Conservation (phyloP, 129 eudicot genomes). For the Arctium minus region DNA sequence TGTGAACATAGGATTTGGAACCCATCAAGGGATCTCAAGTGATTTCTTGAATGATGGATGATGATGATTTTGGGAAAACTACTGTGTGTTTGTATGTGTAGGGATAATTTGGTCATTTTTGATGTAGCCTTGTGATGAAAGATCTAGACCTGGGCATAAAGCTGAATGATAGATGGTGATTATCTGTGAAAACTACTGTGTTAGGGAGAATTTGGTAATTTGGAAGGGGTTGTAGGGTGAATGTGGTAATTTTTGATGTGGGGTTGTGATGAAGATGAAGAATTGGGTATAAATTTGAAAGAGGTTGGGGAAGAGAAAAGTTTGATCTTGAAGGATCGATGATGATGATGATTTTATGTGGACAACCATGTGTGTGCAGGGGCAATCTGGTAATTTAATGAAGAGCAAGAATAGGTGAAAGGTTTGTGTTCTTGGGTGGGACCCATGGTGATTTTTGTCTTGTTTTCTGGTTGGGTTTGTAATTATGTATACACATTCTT, state of each 20-base stretch:
- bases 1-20: slow-evolving; percentile 8
- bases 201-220: slow-evolving; percentile 1
- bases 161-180: not conserved
- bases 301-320: not conserved
- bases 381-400: not conserved
- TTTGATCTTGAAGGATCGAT: not conserved
- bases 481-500: no score
- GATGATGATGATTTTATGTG: not conserved
- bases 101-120: not conserved
- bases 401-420: slow-evolving; percentile 17
- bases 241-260: slow-evolving; percentile 5
- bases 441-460: slow-evolving; percentile 16
- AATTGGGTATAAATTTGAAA: not conserved
- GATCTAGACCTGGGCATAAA: not conserved
- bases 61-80: not conserved
- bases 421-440: slow-evolving; percentile 16
- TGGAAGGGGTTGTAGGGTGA: not conserved
- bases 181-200: not conserved
- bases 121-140: not conserved
- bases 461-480: slow-evolving; percentile 31
- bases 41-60: slow-evolving; percentile 16
- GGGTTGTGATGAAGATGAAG: not conserved
- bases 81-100: not conserved
- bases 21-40: slow-evolving; percentile 5
- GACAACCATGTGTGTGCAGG: not conserved